Evolutionary conservation across 257 asterid genomes (phyloP).

Genomic region (Cynanchum wilfordii): DNA sequence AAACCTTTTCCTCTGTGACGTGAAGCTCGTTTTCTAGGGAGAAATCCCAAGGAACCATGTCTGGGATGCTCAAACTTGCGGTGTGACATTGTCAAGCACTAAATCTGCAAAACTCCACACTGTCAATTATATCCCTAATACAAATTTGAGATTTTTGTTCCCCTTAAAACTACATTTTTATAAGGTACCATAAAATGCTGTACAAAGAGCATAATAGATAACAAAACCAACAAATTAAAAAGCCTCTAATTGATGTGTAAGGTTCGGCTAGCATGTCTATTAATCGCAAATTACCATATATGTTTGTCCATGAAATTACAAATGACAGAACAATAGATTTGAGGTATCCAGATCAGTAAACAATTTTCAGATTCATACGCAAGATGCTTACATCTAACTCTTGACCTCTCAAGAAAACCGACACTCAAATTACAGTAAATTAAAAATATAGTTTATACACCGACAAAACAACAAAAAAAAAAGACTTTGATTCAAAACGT

Average conservation of each 20-base stretch:
- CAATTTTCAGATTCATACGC: not conserved
- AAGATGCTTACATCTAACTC: no score
- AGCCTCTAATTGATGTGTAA: not conserved
- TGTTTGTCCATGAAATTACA: not conserved
- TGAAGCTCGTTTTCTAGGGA: conserved; percentile 73
- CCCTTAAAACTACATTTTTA: not conserved
- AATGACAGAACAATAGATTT: not conserved
- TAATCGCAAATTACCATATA: not conserved
- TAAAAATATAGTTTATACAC: no score
- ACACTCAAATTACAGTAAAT: no score
- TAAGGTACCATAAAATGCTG: not conserved
- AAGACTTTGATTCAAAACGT: not conserved
- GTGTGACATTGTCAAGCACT: conserved; percentile 52
- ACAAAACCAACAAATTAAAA: not conserved
- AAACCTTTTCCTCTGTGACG: conserved; percentile 85
- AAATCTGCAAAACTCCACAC: conserved; percentile 38
- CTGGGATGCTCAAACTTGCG: conserved; percentile 95
- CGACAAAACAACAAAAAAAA: not conserved
- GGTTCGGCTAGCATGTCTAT: not conserved
- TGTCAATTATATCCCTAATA: conserved; percentile 5
- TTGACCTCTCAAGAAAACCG: no score
- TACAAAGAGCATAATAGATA: not conserved
- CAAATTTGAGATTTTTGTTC: not conserved
- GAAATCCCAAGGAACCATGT: conserved; percentile 86
- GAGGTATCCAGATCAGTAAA: not conserved